Evolutionary conservation across 176 grass and related monocot species (phyloP).

Genomic region (Hordeum vulgare): MorexV3_pseudomolecules_assembly NC_058518.1:358250037-358250536

Average conservation of each 20-base stretch:
- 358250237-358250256: constrained; percentile 54
- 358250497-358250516: constrained; percentile 84
- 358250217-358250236: constrained; percentile 27
- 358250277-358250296: constrained; percentile 54
- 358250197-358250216: constrained; percentile 70
- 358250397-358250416: constrained; percentile 86
- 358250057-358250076: constrained; percentile 12
- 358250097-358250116: background rate
- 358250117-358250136: constrained; percentile 68
- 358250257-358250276: constrained; percentile 45
- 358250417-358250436: constrained; percentile 71
- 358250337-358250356: constrained; percentile 36
- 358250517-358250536: constrained; percentile 61
- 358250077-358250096: background rate
- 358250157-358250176: constrained; percentile 68
- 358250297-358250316: constrained; percentile 73
- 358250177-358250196: constrained; percentile 77
- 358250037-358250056: constrained; percentile 65
- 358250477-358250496: constrained; percentile 79
- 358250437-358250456: constrained; percentile 53
- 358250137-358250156: constrained; percentile 74
- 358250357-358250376: constrained; percentile 28
- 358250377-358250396: constrained; percentile 60
- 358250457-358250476: constrained; percentile 56
- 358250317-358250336: constrained; percentile 45